Evolutionary conservation across 83 land plant species (phyloP), one percentile per base, ranked within the genome.

Genomic region (Thuja plicata): DNA sequence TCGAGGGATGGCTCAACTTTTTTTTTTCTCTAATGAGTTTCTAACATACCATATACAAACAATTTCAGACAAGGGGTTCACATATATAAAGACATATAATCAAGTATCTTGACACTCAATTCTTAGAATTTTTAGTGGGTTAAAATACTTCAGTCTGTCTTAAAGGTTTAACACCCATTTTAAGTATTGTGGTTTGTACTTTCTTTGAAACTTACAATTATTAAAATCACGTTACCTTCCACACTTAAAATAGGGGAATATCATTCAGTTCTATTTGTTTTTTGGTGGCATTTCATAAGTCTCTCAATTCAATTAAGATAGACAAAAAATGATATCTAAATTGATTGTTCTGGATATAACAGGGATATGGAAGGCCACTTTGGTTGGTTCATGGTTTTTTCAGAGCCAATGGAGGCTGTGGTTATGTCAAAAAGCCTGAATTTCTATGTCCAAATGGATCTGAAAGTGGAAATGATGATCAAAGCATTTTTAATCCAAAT

Each of bases 341-440:
- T 76, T 34, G 40, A 76, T 2, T 66, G 38, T 76, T 76, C 79
- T 76, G 38, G 17, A 76, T 34, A 34, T 76, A 8, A 35, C 95
- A 97, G 98, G 98, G 98, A 19, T 91, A 94, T 94, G 98, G 97
- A 8, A 94, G 91, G 52, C 93, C 90, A 73, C 96, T 97, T 54
- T 96, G 98, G 97, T 73, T 92, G 32, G 97, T 93, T 89, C 97
- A 96, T 17, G 98, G 98, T 32, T 92, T 94, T 86, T 97, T 97
- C 86, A 93, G 91, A 89, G 92, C 96, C 17, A 96, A 96, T 91
- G 98, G 98, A 78, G 94, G 96, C 12, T 93, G 95, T 88, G 97
- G 97, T 38, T 94, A 95, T 89, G 94, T 95, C 38, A 95, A 92
- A 79, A 96, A 96, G 89, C 97, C 97, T 15, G 91, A 90, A 74